Percentiles rank a stretch among this genome's conserved stretches.
Evolutionary conservation across 306 rosid species (phyloP).

Genomic region (Quercus agrifolia): DNA sequence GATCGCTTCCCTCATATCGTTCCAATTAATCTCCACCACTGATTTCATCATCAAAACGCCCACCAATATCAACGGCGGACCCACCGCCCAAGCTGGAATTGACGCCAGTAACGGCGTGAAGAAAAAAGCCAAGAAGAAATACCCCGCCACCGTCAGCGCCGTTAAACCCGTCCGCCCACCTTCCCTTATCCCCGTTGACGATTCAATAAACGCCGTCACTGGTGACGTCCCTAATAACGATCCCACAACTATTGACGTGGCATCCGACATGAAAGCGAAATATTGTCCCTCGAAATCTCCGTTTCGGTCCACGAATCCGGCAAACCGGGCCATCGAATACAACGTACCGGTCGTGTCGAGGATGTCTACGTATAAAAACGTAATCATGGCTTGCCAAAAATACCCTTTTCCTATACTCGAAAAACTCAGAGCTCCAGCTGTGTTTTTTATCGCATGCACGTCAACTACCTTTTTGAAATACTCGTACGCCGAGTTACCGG

Average conservation of each 20-base stretch:
- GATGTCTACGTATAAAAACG: slow-evolving; percentile 85
- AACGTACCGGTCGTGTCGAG: slow-evolving; percentile 86
- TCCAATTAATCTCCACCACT: slow-evolving; percentile 88
- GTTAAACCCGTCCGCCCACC: slow-evolving; percentile 93
- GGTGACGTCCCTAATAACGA: slow-evolving; percentile 85
- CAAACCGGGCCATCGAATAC: slow-evolving; percentile 91
- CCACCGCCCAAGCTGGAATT: slow-evolving; percentile 99
- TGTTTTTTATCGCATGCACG: slow-evolving; percentile 59
- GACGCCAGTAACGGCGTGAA: slow-evolving; percentile 94
- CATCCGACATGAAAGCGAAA: slow-evolving; percentile 95
- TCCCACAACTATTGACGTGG: slow-evolving; percentile 87
- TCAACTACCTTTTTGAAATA: slow-evolving; percentile 88
- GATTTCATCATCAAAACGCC: slow-evolving; percentile 97
- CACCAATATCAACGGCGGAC: slow-evolving; percentile 91
- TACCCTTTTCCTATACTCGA: slow-evolving; percentile 45
- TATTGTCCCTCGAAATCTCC: slow-evolving; percentile 92
- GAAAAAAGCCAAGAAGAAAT: slow-evolving; percentile 71
- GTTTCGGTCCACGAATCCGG: slow-evolving; percentile 65
- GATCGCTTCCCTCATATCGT: slow-evolving; percentile 86
- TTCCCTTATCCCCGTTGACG: slow-evolving; percentile 93
- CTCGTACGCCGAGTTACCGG: slow-evolving; percentile 54
- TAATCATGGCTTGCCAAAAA: slow-evolving; percentile 88
- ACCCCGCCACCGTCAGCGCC: slow-evolving; percentile 67
- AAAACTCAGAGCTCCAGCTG: slow-evolving; percentile 88
- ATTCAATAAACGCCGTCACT: slow-evolving; percentile 80